phyloP scores from a whole-genome alignment of 441 rosid genomes.

The Populus hybrid region DNA sequence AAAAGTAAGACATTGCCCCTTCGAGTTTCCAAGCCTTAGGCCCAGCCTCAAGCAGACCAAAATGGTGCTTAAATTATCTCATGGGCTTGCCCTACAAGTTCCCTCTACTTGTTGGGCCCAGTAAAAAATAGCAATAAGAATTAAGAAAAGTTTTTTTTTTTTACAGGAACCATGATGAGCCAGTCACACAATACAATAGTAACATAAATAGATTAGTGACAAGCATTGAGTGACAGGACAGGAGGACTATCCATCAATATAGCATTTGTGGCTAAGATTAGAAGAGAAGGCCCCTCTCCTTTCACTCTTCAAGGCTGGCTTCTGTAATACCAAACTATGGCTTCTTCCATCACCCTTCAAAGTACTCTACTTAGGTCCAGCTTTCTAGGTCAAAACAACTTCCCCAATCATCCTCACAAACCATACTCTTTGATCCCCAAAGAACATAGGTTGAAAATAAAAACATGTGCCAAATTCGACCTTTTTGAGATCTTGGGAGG shows the following conservation, averaged over 20 bases:
- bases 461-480: slow-evolving; percentile 51
- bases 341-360: slow-evolving; percentile 55
- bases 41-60: too few relatives aligned
- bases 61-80: too few relatives aligned
- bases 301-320: not conserved
- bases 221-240: slow-evolving; percentile 5
- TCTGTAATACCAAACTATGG: slow-evolving; percentile 30
- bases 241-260: slow-evolving; percentile 19
- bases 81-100: too few relatives aligned
- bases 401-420: slow-evolving; percentile 23
- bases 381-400: slow-evolving; percentile 47
- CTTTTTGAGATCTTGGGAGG: slow-evolving; percentile 69
- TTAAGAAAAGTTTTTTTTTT: too few relatives aligned
- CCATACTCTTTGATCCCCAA: slow-evolving; percentile 29
- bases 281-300: not conserved
- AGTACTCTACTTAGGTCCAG: slow-evolving; percentile 35
- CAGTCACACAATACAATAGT: not conserved
- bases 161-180: too few relatives aligned
- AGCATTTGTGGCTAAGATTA: slow-evolving; percentile 29
- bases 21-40: not conserved
- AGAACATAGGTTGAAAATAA: slow-evolving; percentile 27
- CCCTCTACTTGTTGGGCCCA: too few relatives aligned
- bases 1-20: too few relatives aligned
- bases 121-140: too few relatives aligned
- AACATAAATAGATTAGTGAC: not conserved